Conservation (phyloP, 345 rosid species). For the Pugionium cornutum region DNA sequence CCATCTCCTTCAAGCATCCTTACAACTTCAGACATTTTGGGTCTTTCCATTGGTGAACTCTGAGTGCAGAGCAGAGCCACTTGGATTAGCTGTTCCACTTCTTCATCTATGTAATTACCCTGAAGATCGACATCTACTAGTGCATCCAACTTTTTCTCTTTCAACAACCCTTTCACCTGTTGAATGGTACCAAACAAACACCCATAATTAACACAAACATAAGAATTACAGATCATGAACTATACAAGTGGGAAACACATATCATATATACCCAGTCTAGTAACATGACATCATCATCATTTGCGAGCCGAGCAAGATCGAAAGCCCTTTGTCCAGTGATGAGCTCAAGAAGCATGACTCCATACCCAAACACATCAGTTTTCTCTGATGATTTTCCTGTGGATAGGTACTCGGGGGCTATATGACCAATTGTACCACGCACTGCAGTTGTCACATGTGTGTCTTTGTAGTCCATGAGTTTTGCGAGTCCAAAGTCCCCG, state of each 20-base stretch:
- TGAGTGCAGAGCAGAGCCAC: constrained; percentile 96
- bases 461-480: constrained; percentile 93
- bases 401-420: constrained; percentile 96
- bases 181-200: background rate
- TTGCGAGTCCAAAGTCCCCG: constrained; percentile 95
- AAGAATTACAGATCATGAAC: constrained; percentile 3
- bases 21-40: constrained; percentile 95
- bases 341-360: constrained; percentile 88
- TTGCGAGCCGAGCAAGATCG: constrained; percentile 89
- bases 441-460: constrained; percentile 97
- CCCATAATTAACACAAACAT: constrained; percentile 11
- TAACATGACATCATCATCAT: constrained; percentile 95
- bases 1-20: constrained; percentile 99
- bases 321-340: constrained; percentile 93
- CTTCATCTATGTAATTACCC: constrained; percentile 63
- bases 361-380: constrained; percentile 96
- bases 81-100: constrained; percentile 89
- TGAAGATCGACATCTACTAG: constrained; percentile 77
- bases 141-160: constrained; percentile 73
- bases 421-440: constrained; percentile 96
- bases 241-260: constrained; percentile 7
- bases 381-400: constrained; percentile 98
- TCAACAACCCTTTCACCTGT: constrained; percentile 94
- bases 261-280: constrained; percentile 75
- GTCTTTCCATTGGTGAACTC: constrained; percentile 80